Base-by-base conservation (phyloP, 2,329 filamentous ascomycete species). In the Cryphonectria carpinicola region DNA sequence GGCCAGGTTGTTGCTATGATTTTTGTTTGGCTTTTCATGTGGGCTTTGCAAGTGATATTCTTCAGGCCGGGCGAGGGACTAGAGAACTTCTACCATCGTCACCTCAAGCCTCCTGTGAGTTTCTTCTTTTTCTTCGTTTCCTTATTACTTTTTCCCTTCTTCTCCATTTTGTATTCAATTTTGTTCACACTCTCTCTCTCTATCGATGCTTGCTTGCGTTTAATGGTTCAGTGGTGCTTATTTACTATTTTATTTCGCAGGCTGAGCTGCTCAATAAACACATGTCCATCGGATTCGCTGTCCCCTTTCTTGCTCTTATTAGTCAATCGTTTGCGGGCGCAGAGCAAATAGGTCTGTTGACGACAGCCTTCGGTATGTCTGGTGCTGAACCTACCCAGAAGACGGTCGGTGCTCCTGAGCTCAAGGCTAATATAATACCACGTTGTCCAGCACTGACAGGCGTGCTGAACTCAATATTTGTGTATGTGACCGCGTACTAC, bases 261-360 rank as follows among this genome's bases (percentile, higher is more conserved):
- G 80, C 85, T 32, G 81, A 87, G 64, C 80, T 87, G 13, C 80
- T 87, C 67, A 87, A 87, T 73, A 77, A 80, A 3, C 83, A 87
- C 74, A 82, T 87, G 73, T 85, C 85, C 0, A 75, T 86, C 7
- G 85, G 84, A 3, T 87, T 87, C 73, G 82, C 83, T 0, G 80
- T 87, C 2, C 85, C 86, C 0, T 80, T 87, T 2, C 77, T 86
- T 1, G 83, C 83, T 79, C 80, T 87, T 19, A 81, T 82, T 54
- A 74, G 76, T 2, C 72, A 81, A 8, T 74, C 80, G 14, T 72
- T 82, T 10, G 75, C 77, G 25, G 74, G 76, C 25, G 73, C 69
- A 3, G 76, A 78, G 68, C 76, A 73, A 0, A 80, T 86, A n/a
- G 84, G 80, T 6, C 75, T 81, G 25, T 80, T 86, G 10, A 80